Percentiles rank a stretch among this genome's conserved stretches.
Conservation (phyloP, 2,329 filamentous ascomycete species). For the Fusarium oligoseptatum region DNA sequence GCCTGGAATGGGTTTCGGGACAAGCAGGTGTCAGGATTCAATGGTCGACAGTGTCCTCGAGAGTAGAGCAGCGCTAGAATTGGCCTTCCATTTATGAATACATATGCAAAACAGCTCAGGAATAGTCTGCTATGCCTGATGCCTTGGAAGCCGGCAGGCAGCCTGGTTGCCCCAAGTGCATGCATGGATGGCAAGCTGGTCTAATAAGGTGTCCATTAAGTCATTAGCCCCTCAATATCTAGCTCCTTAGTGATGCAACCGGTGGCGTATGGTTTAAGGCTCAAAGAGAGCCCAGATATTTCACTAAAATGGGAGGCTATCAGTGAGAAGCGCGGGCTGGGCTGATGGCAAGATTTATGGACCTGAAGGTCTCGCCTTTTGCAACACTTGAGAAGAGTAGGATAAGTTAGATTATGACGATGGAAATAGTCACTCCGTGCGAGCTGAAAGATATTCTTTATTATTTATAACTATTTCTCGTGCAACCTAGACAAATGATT, state of each 20-base stretch:
- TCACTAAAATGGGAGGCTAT: not conserved
- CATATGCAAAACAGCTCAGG: too few relatives aligned
- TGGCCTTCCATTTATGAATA: rapidly evolving
- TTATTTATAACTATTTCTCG: not conserved
- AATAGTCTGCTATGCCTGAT: too few relatives aligned
- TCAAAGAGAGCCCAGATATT: not conserved
- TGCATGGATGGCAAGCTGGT: not conserved
- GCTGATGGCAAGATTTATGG: not conserved
- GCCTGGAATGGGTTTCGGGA: not conserved
- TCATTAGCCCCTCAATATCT: not conserved
- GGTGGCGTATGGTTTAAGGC: not conserved
- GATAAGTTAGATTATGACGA: not conserved
- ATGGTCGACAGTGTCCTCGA: not conserved
- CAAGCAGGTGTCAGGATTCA: not conserved
- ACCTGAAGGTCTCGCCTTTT: not conserved
- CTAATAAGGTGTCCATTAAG: not conserved
- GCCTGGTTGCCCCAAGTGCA: not conserved
- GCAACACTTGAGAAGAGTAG: too few relatives aligned
- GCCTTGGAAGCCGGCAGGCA: not conserved
- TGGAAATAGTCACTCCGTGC: not conserved
- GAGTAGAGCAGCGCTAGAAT: not conserved
- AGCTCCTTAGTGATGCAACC: not conserved
- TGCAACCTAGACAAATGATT: not conserved
- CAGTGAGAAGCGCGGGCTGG: not conserved
- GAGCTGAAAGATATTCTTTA: not conserved